Evolutionary conservation across 805 yeast species (phyloP).

Genomic region (Sugiyamaella chiloensis): DNA sequence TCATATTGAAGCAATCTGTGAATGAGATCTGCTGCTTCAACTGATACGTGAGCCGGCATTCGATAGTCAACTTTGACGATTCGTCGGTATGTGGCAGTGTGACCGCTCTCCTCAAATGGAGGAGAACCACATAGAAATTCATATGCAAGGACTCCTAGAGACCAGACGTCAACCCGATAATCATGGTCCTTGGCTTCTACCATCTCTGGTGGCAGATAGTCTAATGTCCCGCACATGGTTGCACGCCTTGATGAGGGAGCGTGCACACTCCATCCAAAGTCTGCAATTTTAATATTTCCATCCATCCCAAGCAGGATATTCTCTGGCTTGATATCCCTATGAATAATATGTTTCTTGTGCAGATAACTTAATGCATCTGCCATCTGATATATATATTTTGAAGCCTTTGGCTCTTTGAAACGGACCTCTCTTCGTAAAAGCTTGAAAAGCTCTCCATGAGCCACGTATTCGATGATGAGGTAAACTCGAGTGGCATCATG

Average conservation of each 20-base stretch:
- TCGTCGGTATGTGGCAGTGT: conserved; percentile 67
- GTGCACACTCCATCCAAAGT: conserved; percentile 94
- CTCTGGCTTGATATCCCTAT: conserved; percentile 93
- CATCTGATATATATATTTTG: conserved; percentile 69
- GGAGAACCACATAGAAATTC: conserved; percentile 87
- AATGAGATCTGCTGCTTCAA: conserved; percentile 77
- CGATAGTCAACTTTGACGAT: conserved; percentile 73
- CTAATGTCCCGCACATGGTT: conserved; percentile 93
- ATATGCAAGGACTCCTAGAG: conserved; percentile 80
- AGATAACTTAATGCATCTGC: conserved; percentile 74
- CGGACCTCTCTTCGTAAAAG: conserved; percentile 62
- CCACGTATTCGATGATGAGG: conserved; percentile 77
- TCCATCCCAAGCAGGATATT: conserved; percentile 76
- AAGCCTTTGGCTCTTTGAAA: conserved; percentile 70
- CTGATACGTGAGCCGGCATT: conserved; percentile 66
- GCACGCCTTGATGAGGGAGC: conserved; percentile 57
- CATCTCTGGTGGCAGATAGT: conserved; percentile 94
- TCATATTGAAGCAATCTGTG: conserved; percentile 57
- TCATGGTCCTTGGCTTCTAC: conserved; percentile 80
- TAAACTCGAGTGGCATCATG: conserved; percentile 78
- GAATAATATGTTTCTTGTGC: conserved; percentile 78
- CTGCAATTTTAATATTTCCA: conserved; percentile 78
- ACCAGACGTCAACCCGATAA: conserved; percentile 83
- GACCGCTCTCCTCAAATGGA: conserved; percentile 86
- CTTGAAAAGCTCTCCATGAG: conserved; percentile 83